Base-by-base conservation (phyloP, 129 eudicot species). In the Helianthus tuberosus region DNA sequence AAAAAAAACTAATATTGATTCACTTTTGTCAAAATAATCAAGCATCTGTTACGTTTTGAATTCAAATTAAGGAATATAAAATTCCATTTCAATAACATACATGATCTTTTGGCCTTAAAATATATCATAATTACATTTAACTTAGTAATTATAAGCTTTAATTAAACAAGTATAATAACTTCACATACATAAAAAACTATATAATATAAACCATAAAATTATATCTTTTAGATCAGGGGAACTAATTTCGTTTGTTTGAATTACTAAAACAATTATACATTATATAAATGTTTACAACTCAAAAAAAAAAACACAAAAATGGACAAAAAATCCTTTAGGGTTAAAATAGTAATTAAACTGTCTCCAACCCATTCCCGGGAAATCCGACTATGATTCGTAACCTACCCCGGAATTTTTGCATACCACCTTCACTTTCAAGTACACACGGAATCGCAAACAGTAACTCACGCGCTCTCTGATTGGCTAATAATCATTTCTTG, bases 361-460 rank as follows among this genome's bases (percentile, higher is more conserved):
- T 11, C 20, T 61, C 44, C 49, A 27, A 61, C 76, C 52, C 69
- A 14, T 68, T 68, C 68, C 48, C 68, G 77, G 77, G 70, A 48
- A 69, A 70, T 77, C 75, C 71, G 84, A 83, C 25, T 70, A 71
- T 50, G 68, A 74, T 75, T 65, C 71, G 74, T 36, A 78, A 76
- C 68, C 72, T 12, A 81, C 73, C 83, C 83, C 80, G 71, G 71
- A 83, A 54, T 73, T 65, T 65, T 58, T 64, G 84, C 81, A 49
- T 62, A 68, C 85, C 81, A 81, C 46, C 60, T 82, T 68, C 74
- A 77, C 46, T 69, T 82, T 68, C 74, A 77, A 73, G 71, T 78
- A 79, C 77, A 74, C 81, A 83, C 80, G 83, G 77, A 69, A 83
- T 68, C 53, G 53, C 27, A 82, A 62, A 68, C 47, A 68, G 8